phyloP scores from a whole-genome alignment of 2,329 filamentous ascomycete genomes.

The Cytospora mali region DNA sequence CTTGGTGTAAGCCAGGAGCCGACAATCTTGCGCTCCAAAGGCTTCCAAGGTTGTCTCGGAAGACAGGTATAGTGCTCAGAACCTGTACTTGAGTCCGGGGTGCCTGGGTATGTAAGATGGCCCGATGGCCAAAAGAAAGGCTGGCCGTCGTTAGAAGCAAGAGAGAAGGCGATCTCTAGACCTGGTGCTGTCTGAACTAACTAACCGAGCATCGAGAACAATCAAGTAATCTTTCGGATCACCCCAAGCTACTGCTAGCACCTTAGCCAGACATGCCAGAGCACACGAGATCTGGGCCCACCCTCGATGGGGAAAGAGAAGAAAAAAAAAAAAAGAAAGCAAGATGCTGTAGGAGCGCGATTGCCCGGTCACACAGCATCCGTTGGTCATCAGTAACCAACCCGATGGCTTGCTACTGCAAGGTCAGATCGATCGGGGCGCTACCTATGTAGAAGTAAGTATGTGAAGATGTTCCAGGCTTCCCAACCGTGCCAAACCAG shows the following conservation, averaged over 20 bases:
- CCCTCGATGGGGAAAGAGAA: not conserved
- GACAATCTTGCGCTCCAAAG: too few species aligned
- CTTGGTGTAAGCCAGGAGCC: not conserved
- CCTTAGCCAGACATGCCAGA: too few species aligned
- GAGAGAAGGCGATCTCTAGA: not conserved
- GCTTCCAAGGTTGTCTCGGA: too few species aligned
- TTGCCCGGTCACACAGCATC: not conserved
- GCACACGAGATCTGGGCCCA: constrained; percentile 2
- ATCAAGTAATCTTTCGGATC: not conserved
- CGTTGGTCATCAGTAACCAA: not conserved
- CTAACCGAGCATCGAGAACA: not conserved
- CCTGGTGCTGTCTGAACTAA: not conserved
- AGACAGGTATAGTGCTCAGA: too few species aligned
- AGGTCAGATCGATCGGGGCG: not conserved
- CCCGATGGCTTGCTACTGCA: not conserved
- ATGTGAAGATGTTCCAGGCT: too few species aligned
- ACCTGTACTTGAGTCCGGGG: not conserved
- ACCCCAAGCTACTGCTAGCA: not conserved
- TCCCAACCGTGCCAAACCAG: not conserved
- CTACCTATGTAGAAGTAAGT: not conserved
- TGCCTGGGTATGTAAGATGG: not conserved
- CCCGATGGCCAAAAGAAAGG: not conserved
- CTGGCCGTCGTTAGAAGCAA: not conserved
- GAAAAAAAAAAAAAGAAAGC: too few species aligned
- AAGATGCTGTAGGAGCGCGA: constrained; percentile 1